Percentiles rank a stretch among this genome's conserved stretches.
Conservation (phyloP, 345 rosid genomes). For the Eucalyptus globulus region DNA sequence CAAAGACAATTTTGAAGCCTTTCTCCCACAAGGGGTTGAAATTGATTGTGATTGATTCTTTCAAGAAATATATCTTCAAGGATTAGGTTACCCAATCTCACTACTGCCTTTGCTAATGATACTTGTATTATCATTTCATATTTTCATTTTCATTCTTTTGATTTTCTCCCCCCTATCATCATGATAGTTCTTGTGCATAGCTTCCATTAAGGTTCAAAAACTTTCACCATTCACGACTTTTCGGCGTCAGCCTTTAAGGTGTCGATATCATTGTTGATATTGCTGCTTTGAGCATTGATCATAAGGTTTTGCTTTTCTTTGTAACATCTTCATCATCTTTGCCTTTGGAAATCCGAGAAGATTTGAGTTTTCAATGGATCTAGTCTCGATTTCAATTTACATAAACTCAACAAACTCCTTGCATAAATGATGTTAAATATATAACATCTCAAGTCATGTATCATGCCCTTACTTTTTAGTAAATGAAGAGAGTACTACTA, state of each 20-base stretch:
- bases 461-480: too few relatives aligned
- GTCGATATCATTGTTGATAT: neutral
- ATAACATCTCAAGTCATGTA: too few relatives aligned
- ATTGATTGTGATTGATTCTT: neutral
- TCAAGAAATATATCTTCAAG: neutral
- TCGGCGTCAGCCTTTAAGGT: neutral
- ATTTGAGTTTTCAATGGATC: neutral
- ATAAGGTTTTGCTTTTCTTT: neutral
- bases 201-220: neutral
- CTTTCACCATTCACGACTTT: neutral
- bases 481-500: too few relatives aligned
- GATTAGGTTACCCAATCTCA: neutral
- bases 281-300: neutral
- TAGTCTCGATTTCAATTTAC: neutral
- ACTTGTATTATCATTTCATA: neutral
- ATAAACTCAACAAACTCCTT: neutral
- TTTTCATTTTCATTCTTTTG: neutral
- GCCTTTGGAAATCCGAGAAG: neutral
- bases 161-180: neutral
- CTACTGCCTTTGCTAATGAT: neutral
- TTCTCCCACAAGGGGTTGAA: neutral
- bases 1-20: neutral
- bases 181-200: neutral
- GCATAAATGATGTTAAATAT: too few relatives aligned
- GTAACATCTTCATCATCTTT: neutral